Conservation (phyloP, 179 eudicot species). For the Beta lomatogona region DNA sequence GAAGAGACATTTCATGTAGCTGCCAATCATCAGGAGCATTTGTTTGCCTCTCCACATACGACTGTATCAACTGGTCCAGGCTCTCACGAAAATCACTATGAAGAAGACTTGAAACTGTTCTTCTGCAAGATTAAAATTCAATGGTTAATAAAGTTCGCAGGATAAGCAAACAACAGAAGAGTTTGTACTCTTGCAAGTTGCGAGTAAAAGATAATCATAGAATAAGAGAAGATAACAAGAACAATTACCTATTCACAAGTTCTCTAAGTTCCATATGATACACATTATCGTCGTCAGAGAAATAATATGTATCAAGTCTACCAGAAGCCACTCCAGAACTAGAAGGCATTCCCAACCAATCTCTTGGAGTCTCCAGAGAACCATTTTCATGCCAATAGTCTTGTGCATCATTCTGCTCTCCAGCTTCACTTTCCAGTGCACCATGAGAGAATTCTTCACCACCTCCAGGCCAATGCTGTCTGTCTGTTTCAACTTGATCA, state of each 20-base stretch:
- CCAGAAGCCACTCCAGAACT: conserved; percentile 52
- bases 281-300: conserved; percentile 91
- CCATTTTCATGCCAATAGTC: conserved; percentile 59
- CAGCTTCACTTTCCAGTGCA: conserved; percentile 43
- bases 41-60: conserved; percentile 88
- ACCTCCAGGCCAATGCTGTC: conserved; percentile 41
- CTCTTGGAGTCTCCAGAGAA: conserved; percentile 56
- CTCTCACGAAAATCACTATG: conserved; percentile 97
- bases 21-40: conserved; percentile 84
- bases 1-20: conserved; percentile 65
- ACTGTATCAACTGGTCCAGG: conserved; percentile 84
- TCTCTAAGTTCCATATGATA: conserved; percentile 92
- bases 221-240: not conserved
- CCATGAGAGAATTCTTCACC: conserved; percentile 46
- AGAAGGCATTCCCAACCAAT: conserved; percentile 68
- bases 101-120: conserved; percentile 97
- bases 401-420: conserved; percentile 40
- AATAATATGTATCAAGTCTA: conserved; percentile 65
- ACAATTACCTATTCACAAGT: conserved; percentile 77
- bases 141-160: not conserved
- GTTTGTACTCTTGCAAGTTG: not conserved
- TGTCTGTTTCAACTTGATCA: conserved; percentile 39
- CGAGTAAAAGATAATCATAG: not conserved
- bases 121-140: conserved; percentile 49
- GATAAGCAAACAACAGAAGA: not conserved